A percentile compares a stretch with the other conserved stretches of the same genome.
Evolutionary conservation across 768 basidiomycete species (phyloP).

Genomic region (Mycena galopus): DNA sequence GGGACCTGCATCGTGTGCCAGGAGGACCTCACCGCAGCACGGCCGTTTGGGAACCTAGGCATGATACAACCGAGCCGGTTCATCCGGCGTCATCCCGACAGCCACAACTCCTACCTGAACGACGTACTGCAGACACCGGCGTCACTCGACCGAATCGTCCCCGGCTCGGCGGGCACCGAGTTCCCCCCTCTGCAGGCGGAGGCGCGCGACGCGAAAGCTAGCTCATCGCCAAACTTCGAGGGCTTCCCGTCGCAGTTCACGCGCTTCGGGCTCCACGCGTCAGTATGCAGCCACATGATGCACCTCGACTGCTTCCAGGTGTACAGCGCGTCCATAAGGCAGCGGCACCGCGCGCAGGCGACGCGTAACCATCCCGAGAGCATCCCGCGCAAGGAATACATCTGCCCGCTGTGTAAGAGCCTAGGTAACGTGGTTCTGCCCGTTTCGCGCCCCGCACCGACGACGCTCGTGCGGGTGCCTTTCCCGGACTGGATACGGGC

Average conservation of each 20-base stretch:
- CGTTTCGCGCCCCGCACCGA: slow-evolving; percentile 66
- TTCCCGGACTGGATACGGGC: slow-evolving; percentile 93
- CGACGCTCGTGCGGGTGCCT: slow-evolving; percentile 66
- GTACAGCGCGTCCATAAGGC: slow-evolving; percentile 88
- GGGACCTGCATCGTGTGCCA: slow-evolving; percentile 99
- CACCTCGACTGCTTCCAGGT: slow-evolving; percentile 94
- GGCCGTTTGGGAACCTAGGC: slow-evolving; percentile 88
- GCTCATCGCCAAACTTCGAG: slow-evolving; percentile 69
- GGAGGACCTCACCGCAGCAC: slow-evolving; percentile 82
- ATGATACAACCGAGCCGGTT: slow-evolving; percentile 90
- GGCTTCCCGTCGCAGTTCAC: slow-evolving; percentile 79
- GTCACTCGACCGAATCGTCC: slow-evolving; percentile 72
- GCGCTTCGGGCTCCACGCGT: slow-evolving; percentile 87
- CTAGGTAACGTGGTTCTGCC: slow-evolving; percentile 95
- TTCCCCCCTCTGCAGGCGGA: slow-evolving; percentile 70
- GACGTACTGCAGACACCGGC: slow-evolving; percentile 75
- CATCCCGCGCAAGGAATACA: slow-evolving; percentile 93
- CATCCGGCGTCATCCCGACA: slow-evolving; percentile 82
- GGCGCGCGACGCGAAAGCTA: slow-evolving; percentile 58
- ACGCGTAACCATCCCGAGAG: slow-evolving; percentile 95
- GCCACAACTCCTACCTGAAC: slow-evolving; percentile 72
- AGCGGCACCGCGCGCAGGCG: slow-evolving; percentile 89
- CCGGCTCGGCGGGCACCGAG: slow-evolving; percentile 37
- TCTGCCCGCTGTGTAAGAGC: slow-evolving; percentile 97
- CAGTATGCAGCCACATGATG: slow-evolving; percentile 97